These are phyloP conservation scores for Protea cynaroides DNA, from an alignment of 164 flowering plant species.

Conservation along the genomic window DNA sequence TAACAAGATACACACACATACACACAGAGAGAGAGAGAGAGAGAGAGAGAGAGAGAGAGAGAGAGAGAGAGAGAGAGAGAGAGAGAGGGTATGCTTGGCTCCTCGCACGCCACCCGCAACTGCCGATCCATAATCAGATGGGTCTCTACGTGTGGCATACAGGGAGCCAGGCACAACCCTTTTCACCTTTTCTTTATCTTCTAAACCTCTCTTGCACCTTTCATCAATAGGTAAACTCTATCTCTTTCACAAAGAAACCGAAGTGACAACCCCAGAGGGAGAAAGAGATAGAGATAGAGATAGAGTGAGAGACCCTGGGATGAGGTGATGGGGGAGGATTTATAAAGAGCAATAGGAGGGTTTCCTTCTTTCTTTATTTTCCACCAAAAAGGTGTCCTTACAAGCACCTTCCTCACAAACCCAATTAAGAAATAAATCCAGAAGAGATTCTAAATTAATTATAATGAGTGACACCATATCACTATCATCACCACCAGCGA, in stretches of 20 bases:
- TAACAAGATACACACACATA: background rate
- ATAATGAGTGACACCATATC: background rate
- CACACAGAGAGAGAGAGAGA: conserved; percentile 11
- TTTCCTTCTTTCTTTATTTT: background rate
- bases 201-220: background rate
- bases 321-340: conserved; percentile 4
- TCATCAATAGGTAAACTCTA: background rate
- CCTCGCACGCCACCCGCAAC: conserved; percentile 40
- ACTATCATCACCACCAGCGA: background rate
- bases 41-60: conserved; percentile 5
- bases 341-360: conserved; percentile 1
- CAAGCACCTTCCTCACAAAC: background rate
- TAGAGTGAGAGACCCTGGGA: background rate
- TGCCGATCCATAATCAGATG: conserved; percentile 24
- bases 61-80: conserved; percentile 14
- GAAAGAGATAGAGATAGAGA: background rate
- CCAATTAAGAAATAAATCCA: background rate
- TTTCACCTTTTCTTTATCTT: conserved; percentile 14
- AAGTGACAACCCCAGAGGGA: conserved; percentile 1
- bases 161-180: conserved; percentile 50
- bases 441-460: too few species aligned
- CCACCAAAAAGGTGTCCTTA: background rate
- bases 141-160: conserved; percentile 37
- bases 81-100: conserved; percentile 41
- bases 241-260: background rate